Evolutionary conservation across 306 rosid species (phyloP), one percentile per base, ranked within the genome.

Genomic region (Corylus americana): DNA sequence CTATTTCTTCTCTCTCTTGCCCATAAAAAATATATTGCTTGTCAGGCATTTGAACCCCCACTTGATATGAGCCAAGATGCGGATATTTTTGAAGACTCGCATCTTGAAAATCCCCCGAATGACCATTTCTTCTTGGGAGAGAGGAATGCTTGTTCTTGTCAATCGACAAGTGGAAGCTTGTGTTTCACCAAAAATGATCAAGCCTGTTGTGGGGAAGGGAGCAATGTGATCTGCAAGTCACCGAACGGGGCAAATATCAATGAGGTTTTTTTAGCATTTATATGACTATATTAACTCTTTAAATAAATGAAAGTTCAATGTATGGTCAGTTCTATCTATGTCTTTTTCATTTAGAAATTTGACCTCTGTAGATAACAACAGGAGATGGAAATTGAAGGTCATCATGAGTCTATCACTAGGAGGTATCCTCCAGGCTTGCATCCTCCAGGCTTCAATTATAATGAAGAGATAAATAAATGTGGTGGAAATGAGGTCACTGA

Each of bases 41-140:
- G 77, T 57, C 80, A 95, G 98, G 97, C 90, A 84, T 95, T 95
- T 76, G 98, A 95, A 88, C 97, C 98, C 67, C 98, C 98, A 10
- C 77, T 95, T 84, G 98, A 91, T 90, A 89, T 95, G 93, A 91
- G 92, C 81, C 87, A 86, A 76, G 94, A 88, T 66, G 29, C 70
- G 48, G 93, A 92, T 80, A 73, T 73, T 77, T 77, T 83, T 82
- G 94, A 88, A 74, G 84, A 81, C 66, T 67, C 72, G 50, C 88
- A 73, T 81, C 74, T 35, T 79, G 88, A 82, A 81, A 71, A 79
- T 53, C 76, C 49, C 70, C 75, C 57, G 47, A 74, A 84, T 61
- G 77, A 82, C 53, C 82, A 81, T 75, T 63, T 80, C 42, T 82
- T 53, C 79, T 81, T 79, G 79, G 85, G 86, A 77, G 90, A 51